Base-by-base conservation (phyloP, 1,284 basidiomycete species). In the Leucoagaricus sp. region DNA sequence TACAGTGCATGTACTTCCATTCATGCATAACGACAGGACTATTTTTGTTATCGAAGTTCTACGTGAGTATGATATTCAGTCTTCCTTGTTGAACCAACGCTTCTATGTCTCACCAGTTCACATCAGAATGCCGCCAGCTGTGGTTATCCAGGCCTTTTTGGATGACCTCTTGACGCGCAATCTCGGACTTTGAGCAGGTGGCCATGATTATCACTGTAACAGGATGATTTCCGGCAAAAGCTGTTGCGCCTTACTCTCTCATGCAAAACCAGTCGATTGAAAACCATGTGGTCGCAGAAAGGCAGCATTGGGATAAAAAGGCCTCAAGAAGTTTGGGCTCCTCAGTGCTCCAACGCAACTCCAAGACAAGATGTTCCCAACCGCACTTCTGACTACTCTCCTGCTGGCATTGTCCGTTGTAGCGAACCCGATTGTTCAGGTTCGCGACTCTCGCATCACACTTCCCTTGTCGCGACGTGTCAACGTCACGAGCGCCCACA, bases 391-490 rank as follows among this genome's bases (percentile, higher is more conserved):
- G 54, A 71, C 75, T 48, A 66, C 72, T 47, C 67, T 81, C 49
- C 68, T 83, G 49, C 75, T 82, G 31, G 68, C 81, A 42, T 58
- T 72, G 44, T 59, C 69, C n/a, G 79, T 81, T 31, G 72, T 70
- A 45, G 79, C 79, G 48, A 76, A 74, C 49, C 79, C 82, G 0
- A 65, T 80, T 47, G 68, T 78, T 34, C 54, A 56, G 21, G 65
- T 80, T 38, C 70, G 72, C 52, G 65, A 74, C 49, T 65, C 74
- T 15, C 68, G 63, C 12, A 68, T 84, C 49, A 77, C 74, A 4
- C 65, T 86, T 9, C 71, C 80, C 13, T 63, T 86, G 46, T 75
- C 81, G 19, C 77, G 78, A 63, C 70, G 73, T 54, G 64, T 85
- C 63, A 84, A 84, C 61, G 56, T 73, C 54, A 79, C 72, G 3